phyloP scores from a whole-genome alignment of 306 rosid genomes.

The Oemleria cerasiformis region DNA sequence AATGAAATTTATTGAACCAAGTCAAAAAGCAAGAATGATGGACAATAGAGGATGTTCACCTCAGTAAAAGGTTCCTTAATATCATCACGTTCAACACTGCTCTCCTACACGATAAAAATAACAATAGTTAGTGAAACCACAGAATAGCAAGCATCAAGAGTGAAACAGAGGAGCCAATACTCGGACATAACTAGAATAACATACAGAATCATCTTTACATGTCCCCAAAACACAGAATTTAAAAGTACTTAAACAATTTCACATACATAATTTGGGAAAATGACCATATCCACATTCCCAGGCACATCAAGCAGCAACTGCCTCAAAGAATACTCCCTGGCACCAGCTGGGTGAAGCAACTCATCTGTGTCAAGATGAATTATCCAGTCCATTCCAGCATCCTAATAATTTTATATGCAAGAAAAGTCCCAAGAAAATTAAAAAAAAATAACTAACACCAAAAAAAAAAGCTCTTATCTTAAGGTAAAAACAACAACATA shows the following conservation, averaged over 20 bases:
- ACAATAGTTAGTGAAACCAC: slow-evolving; percentile 23
- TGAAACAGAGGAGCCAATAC: neutral
- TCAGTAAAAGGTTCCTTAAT: slow-evolving; percentile 93
- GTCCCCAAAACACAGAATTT: slow-evolving; percentile 15
- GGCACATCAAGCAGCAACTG: slow-evolving; percentile 91
- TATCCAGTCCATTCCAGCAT: slow-evolving; percentile 96
- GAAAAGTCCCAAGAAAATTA: slow-evolving; percentile 11
- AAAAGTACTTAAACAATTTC: slow-evolving; percentile 21
- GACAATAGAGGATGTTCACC: slow-evolving; percentile 42
- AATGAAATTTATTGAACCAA: slow-evolving; percentile 15
- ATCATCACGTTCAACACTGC: slow-evolving; percentile 91
- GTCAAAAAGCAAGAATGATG: slow-evolving; percentile 13
- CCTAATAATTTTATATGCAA: slow-evolving; percentile 46
- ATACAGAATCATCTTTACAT: slow-evolving; percentile 11
- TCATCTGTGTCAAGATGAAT: slow-evolving; percentile 96
- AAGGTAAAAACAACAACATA: neutral
- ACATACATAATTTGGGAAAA: slow-evolving; percentile 93
- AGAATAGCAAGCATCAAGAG: slow-evolving; percentile 9
- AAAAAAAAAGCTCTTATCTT: neutral
- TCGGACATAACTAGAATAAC: slow-evolving; percentile 14
- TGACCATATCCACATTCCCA: slow-evolving; percentile 86
- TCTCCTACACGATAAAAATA: slow-evolving; percentile 55
- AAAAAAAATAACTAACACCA: neutral
- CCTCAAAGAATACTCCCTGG: slow-evolving; percentile 84
- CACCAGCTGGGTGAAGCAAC: slow-evolving; percentile 89